Percentiles rank a stretch among this genome's conserved stretches.
These are phyloP conservation scores for Pulveroboletus sp. DNA, from an alignment of 768 basidiomycete genomes.

Conservation along the genomic window DNA sequence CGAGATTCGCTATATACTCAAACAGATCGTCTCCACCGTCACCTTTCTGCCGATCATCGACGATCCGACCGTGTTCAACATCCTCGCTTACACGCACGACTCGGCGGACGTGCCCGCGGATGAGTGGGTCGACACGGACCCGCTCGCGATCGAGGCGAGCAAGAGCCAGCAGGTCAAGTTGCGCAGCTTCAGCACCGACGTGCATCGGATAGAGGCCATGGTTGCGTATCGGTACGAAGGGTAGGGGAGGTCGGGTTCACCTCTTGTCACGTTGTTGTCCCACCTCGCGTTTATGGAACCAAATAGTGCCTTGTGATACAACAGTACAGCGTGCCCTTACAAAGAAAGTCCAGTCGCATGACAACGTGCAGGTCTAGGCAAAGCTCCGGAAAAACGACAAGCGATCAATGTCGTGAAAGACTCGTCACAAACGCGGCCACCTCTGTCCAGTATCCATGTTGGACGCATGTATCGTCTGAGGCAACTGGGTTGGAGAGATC, in stretches of 20 bases:
- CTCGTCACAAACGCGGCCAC: slow-evolving; percentile 46
- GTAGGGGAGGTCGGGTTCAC: no score
- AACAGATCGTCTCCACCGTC: slow-evolving; percentile 96
- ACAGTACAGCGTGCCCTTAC: neutral
- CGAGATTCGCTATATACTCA: slow-evolving; percentile 95
- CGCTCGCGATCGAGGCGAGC: slow-evolving; percentile 85
- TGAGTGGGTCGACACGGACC: slow-evolving; percentile 96
- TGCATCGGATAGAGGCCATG: slow-evolving; percentile 97
- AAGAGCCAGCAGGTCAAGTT: slow-evolving; percentile 94
- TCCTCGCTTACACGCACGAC: slow-evolving; percentile 90
- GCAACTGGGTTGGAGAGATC: neutral
- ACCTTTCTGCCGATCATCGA: slow-evolving; percentile 95
- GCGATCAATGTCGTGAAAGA: slow-evolving; percentile 16
- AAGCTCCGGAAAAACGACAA: no score
- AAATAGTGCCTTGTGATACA: neutral
- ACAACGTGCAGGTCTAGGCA: neutral
- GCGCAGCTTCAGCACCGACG: slow-evolving; percentile 93
- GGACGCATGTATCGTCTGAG: slow-evolving; percentile 53
- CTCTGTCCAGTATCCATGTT: slow-evolving; percentile 52
- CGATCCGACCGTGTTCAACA: slow-evolving; percentile 95
- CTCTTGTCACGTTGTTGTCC: no score
- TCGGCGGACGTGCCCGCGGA: slow-evolving; percentile 88
- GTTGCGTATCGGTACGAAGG: slow-evolving; percentile 95
- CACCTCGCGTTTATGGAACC: neutral
- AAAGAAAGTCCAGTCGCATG: neutral